Conservation (phyloP, 345 rosid species). For the Camelina laxa region DNA sequence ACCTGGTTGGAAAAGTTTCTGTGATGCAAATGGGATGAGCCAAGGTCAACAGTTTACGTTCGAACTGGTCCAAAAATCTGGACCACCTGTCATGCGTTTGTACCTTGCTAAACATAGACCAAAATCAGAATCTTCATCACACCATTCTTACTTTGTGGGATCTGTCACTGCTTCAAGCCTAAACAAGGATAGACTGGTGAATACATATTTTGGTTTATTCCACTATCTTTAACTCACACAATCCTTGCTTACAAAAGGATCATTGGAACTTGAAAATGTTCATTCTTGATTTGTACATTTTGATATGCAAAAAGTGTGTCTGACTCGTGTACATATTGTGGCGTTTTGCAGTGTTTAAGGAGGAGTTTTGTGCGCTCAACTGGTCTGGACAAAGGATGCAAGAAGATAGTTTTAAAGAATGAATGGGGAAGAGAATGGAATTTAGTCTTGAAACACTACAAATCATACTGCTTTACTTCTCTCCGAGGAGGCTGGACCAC, state of each 20-base stretch:
- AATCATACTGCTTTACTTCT: neutral
- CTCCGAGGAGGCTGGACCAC: slow-evolving; percentile 26
- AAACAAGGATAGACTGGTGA: neutral
- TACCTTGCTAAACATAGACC: slow-evolving; percentile 2
- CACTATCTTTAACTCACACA: neutral
- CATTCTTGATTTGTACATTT: neutral
- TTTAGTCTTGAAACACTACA: slow-evolving; percentile 5
- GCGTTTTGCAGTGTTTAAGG: slow-evolving; percentile 22
- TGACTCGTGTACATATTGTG: slow-evolving; percentile 2
- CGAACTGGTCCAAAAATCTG: slow-evolving; percentile 20
- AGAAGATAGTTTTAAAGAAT: slow-evolving; percentile 30
- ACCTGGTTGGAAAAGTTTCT: slow-evolving; percentile 38
- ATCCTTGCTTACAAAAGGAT: neutral
- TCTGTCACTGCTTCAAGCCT: slow-evolving; percentile 16
- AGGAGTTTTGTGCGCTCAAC: slow-evolving; percentile 7
- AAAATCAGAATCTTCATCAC: neutral
- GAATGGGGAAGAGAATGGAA: slow-evolving; percentile 20
- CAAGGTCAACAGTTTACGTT: slow-evolving; percentile 17
- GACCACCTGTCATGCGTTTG: slow-evolving; percentile 23
- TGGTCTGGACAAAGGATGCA: slow-evolving; percentile 27
- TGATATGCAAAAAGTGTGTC: neutral
- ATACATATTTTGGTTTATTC: neutral
- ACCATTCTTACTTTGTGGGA: slow-evolving; percentile 7
- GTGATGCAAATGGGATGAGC: slow-evolving; percentile 20
- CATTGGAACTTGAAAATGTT: neutral